These are phyloP conservation scores for Gaeumannomyces tritici DNA, from an alignment of 2,329 filamentous ascomycete genomes.

Conservation along the genomic window DNA sequence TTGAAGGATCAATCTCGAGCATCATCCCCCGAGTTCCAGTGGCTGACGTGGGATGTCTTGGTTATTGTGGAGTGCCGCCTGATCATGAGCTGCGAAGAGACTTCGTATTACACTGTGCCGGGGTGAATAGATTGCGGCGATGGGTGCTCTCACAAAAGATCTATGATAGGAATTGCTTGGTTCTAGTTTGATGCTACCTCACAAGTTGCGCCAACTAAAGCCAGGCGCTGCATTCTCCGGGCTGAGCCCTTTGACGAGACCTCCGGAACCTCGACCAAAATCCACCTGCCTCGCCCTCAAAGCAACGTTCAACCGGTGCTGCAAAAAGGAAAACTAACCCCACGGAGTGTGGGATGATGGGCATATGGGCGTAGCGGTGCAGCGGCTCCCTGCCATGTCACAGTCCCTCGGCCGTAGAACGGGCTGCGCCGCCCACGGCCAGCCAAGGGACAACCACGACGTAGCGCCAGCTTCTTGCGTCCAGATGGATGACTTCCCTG, in stretches of 20 bases:
- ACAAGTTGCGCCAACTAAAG: too few species aligned
- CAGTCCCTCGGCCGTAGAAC: neutral
- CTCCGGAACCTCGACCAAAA: neutral
- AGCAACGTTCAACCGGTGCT: neutral
- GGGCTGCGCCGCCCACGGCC: too few species aligned
- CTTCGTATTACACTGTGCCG: neutral
- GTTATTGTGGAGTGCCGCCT: neutral
- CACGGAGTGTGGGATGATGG: neutral
- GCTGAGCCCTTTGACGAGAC: too few species aligned
- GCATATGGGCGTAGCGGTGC: neutral
- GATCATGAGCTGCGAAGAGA: neutral
- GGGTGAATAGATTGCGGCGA: neutral
- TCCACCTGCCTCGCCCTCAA: neutral
- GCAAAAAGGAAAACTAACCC: neutral
- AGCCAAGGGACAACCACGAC: neutral
- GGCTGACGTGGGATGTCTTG: neutral
- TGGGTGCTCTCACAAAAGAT: neutral
- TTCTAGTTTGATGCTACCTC: too few species aligned
- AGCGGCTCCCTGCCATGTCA: too few species aligned
- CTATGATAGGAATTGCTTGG: neutral
- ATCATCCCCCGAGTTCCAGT: neutral
- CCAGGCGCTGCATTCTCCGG: too few species aligned
- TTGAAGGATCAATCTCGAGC: neutral
- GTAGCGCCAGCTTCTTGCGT: neutral
- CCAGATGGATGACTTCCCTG: neutral